These are phyloP conservation scores for Trametes pubescens DNA, from an alignment of 1,284 basidiomycete species.

Conservation along the genomic window DNA sequence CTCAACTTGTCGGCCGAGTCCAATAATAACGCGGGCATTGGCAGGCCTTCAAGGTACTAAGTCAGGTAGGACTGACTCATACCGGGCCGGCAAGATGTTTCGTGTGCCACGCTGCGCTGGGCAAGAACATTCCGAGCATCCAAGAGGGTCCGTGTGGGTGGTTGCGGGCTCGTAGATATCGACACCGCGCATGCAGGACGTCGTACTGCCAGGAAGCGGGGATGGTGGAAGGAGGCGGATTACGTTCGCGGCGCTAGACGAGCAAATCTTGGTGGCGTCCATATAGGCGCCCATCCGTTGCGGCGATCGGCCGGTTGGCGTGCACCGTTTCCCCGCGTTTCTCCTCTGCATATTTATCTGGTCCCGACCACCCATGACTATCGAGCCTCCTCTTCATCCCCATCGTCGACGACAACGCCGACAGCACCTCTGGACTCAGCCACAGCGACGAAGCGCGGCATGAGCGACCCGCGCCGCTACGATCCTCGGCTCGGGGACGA, in stretches of 20 bases:
- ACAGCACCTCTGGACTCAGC: neutral
- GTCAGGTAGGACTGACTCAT: neutral
- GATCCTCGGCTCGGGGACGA: conserved; percentile 44
- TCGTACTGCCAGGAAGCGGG: too few relatives aligned
- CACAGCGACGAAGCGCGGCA: neutral
- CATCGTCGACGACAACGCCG: neutral
- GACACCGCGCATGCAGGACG: too few relatives aligned
- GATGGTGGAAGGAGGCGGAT: too few relatives aligned
- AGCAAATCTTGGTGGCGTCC: neutral
- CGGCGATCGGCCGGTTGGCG: neutral
- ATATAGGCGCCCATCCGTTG: too few relatives aligned
- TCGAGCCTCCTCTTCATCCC: neutral
- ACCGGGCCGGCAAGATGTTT: neutral
- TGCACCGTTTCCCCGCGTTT: neutral
- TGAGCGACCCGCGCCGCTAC: conserved; percentile 27
- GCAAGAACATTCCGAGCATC: neutral
- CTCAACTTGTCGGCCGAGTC: neutral
- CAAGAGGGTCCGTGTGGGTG: neutral
- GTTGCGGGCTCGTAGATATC: too few relatives aligned
- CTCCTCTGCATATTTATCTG: neutral
- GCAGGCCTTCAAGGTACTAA: neutral
- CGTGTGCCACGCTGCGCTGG: neutral
- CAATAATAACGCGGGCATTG: neutral
- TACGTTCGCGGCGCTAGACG: neutral
- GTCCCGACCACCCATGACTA: conserved; percentile 1